These are phyloP conservation scores for Cephaloascus albidus DNA, from an alignment of 805 yeast genomes.

Conservation along the genomic window DNA sequence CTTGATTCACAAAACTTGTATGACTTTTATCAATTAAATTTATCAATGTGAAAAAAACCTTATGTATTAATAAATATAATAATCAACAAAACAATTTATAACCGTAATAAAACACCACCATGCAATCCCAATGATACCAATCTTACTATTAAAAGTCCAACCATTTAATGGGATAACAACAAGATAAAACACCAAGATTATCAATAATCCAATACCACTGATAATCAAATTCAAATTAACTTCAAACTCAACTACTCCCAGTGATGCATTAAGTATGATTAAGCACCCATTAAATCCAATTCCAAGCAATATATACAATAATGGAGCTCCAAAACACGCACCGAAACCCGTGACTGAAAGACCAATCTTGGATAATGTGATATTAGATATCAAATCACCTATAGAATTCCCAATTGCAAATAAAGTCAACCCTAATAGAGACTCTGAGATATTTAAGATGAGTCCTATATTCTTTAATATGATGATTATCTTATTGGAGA, in stretches of 20 bases:
- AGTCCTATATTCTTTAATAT: constrained; percentile 34
- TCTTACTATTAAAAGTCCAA: constrained; percentile 22
- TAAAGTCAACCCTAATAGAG: constrained; percentile 36
- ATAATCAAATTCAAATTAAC: constrained; percentile 13
- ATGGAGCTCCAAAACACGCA: constrained; percentile 47
- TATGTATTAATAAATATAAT: too few relatives aligned
- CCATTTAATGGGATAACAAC: constrained; percentile 18
- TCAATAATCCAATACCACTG: constrained; percentile 16
- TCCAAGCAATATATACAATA: constrained; percentile 38
- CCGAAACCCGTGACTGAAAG: constrained; percentile 35
- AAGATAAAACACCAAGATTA: constrained; percentile 12
- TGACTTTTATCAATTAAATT: not conserved
- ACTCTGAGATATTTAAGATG: constrained; percentile 33
- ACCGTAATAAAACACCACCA: constrained; percentile 14
- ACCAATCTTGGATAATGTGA: constrained; percentile 26
- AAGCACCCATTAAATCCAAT: constrained; percentile 36
- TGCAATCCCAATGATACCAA: constrained; percentile 15
- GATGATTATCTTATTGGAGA: constrained; percentile 16
- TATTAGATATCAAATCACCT: constrained; percentile 43
- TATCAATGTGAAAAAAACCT: not conserved
- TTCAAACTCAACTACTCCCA: constrained; percentile 6
- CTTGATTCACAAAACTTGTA: not conserved
- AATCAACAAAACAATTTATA: constrained; percentile 6
- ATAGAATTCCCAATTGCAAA: constrained; percentile 42
- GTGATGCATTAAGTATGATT: constrained; percentile 9